Base-by-base conservation (phyloP, 768 basidiomycete genomes). In the Hirschioporus abietinus region DNA sequence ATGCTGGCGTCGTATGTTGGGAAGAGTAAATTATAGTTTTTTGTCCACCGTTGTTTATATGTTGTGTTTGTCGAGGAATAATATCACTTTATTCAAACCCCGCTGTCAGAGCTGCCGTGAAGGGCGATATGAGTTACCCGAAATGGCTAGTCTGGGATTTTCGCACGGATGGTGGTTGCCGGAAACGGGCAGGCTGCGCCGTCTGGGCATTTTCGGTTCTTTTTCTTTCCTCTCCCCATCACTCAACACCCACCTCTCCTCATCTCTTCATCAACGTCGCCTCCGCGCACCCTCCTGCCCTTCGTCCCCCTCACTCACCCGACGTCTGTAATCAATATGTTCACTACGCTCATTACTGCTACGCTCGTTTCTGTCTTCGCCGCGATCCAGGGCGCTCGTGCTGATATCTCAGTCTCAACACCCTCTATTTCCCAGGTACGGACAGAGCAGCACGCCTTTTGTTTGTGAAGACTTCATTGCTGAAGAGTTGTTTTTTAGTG, bases 341-440 rank as follows among this genome's bases (percentile, higher is more conserved):
- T 87, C 84, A 79, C 86, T 80, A 90, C 92, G 79, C 78, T 93
- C 90, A 64, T 91, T 91, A 83, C 84, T 68, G 74, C 85, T 79
- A 81, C 89, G 72, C 85, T 92, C 87, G 78, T 92, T 80, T 76
- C 83, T 73, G 74, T 80, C 70, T 78, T 87, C 75, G 59, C 34
- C 63, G 82, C 83, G 75, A 71, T 85, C 72, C 80, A 74, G 69
- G 79, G 78, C 73, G 87, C 80, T 65, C 70, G 83, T 65, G 87
- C 90, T 66, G 80, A 77, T 23, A 83, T 91, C 70, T 73, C 77
- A 58, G 78, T 92, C 71, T 73, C 71, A 70, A 83, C 83, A 26
- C 88, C 89, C 57, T 9, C 64, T 3, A 69, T 89, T 61, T 76
- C 74, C 68, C 86, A 90, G 81, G 90, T 88, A 71, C 58, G 72